Evolutionary conservation across 2,329 filamentous ascomycete species (phyloP).

Genomic region (Aspergillus candidus): DNA sequence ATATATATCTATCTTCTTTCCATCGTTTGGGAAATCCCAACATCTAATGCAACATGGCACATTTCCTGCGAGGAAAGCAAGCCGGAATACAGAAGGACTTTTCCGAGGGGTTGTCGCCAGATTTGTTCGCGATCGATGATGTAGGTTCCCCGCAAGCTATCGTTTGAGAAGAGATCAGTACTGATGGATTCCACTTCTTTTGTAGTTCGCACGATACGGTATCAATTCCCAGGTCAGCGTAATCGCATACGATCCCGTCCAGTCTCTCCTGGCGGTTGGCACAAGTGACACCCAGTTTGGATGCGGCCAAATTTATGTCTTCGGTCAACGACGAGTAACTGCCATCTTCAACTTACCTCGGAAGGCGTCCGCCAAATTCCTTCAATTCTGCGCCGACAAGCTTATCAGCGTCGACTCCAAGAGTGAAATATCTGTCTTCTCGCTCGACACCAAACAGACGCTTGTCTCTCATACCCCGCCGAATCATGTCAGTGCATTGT

Average conservation of each 20-base stretch:
- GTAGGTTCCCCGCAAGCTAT: constrained; percentile 36
- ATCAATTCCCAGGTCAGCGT: constrained; percentile 72
- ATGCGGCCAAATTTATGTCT: constrained; percentile 79
- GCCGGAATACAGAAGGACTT: constrained; percentile 87
- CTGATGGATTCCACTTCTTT: background rate
- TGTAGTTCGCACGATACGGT: constrained; percentile 64
- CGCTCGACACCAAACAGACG: constrained; percentile 63
- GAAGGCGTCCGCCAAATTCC: constrained; percentile 64
- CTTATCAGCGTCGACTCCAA: constrained; percentile 78
- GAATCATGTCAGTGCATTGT: constrained; percentile 65
- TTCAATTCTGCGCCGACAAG: constrained; percentile 83
- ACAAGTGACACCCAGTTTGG: constrained; percentile 84
- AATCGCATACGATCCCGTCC: constrained; percentile 85
- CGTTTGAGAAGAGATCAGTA: too few species aligned
- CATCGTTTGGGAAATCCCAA: constrained; percentile 2
- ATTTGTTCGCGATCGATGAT: constrained; percentile 77
- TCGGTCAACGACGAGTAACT: constrained; percentile 74
- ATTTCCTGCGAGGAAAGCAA: constrained; percentile 87
- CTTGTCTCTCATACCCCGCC: constrained; percentile 68
- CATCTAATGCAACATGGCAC: constrained; percentile 57
- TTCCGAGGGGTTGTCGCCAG: constrained; percentile 70
- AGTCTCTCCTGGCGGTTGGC: constrained; percentile 86
- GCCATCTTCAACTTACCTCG: constrained; percentile 66
- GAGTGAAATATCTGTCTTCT: constrained; percentile 80
- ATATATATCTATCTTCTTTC: constrained; percentile 5